Evolutionary conservation across 2,329 filamentous ascomycete species (phyloP).

Genomic region (Fusarium mundagurra): DNA sequence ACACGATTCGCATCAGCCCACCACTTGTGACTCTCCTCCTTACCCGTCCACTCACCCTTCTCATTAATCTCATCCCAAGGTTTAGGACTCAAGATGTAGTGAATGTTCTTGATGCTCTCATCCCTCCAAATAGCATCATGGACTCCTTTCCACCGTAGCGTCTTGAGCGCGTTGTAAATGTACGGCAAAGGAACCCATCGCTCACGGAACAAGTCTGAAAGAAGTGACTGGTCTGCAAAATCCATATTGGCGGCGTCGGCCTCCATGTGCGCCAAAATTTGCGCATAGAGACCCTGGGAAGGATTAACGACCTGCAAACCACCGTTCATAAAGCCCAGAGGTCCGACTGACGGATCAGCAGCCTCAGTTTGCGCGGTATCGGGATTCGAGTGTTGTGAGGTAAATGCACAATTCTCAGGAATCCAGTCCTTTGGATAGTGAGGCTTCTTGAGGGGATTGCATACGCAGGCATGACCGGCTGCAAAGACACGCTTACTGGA

Average conservation of each 20-base stretch:
- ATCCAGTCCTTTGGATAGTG: slow-evolving; percentile 82
- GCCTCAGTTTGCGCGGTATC: slow-evolving; percentile 57
- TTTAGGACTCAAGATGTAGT: slow-evolving; percentile 70
- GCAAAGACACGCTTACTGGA: slow-evolving; percentile 75
- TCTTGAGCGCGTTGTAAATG: slow-evolving; percentile 71
- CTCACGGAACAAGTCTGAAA: slow-evolving; percentile 63
- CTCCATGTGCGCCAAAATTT: slow-evolving; percentile 63
- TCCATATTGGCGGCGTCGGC: slow-evolving; percentile 58
- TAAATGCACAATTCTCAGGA: slow-evolving; percentile 67
- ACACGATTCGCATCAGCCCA: slow-evolving; percentile 62
- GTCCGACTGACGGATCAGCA: slow-evolving; percentile 55
- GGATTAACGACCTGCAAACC: slow-evolving; percentile 68
- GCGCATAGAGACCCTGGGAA: slow-evolving; percentile 55
- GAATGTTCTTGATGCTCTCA: slow-evolving; percentile 67
- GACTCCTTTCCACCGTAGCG: slow-evolving; percentile 62
- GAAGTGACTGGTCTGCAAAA: slow-evolving; percentile 69
- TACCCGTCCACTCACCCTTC: slow-evolving; percentile 55
- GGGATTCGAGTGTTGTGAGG: slow-evolving; percentile 60
- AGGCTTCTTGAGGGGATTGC: slow-evolving; percentile 80
- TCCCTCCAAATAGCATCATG: slow-evolving; percentile 68
- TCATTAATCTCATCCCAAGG: slow-evolving; percentile 66
- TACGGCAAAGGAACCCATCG: slow-evolving; percentile 69
- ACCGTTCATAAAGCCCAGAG: slow-evolving; percentile 59
- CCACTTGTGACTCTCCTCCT: slow-evolving; percentile 63
- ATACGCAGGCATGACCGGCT: slow-evolving; percentile 85